phyloP scores from a whole-genome alignment of 1,284 basidiomycete species.

The Sanghuangporus weigelae region DNA sequence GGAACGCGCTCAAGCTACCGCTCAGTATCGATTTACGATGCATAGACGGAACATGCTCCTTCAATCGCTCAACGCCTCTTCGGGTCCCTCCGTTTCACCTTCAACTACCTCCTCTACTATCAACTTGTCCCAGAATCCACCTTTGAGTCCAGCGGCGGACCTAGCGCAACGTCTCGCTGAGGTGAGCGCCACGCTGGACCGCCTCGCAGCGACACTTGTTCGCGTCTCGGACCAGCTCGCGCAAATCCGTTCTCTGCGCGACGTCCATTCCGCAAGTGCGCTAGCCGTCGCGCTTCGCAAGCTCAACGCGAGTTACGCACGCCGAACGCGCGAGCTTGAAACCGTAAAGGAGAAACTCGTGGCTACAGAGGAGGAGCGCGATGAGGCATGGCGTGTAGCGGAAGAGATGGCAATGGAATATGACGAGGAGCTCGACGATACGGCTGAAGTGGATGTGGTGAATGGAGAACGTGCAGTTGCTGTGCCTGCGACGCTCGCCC shows the following conservation, averaged over 20 bases:
- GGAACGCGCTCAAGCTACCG: constrained; percentile 41
- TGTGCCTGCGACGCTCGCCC: constrained; percentile 37
- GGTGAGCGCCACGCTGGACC: constrained; percentile 26
- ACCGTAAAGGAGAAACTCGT: constrained; percentile 41
- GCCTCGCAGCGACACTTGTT: constrained; percentile 31
- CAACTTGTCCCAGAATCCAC: background rate
- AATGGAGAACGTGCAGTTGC: constrained; percentile 24
- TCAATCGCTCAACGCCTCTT: constrained; percentile 48
- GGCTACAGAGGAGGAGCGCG: constrained; percentile 62
- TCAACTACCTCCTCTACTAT: background rate
- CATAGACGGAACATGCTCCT: constrained; percentile 67
- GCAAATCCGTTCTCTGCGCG: constrained; percentile 54
- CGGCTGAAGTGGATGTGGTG: constrained; percentile 18
- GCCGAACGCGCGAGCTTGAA: constrained; percentile 52
- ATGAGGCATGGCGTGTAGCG: constrained; percentile 75
- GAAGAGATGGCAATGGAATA: constrained; percentile 66
- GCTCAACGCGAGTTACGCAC: constrained; percentile 66
- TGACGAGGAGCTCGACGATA: constrained; percentile 36
- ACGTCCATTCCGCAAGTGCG: constrained; percentile 65
- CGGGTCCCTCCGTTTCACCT: constrained; percentile 23
- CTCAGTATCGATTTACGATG: constrained; percentile 63
- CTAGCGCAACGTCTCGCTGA: constrained; percentile 57
- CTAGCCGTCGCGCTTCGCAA: constrained; percentile 72
- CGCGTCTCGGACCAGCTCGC: constrained; percentile 54
- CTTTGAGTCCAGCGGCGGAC: constrained; percentile 16